Evolutionary conservation across 768 basidiomycete species (phyloP), one percentile per base, ranked within the genome.

Genomic region (Boletales sp.): DNA sequence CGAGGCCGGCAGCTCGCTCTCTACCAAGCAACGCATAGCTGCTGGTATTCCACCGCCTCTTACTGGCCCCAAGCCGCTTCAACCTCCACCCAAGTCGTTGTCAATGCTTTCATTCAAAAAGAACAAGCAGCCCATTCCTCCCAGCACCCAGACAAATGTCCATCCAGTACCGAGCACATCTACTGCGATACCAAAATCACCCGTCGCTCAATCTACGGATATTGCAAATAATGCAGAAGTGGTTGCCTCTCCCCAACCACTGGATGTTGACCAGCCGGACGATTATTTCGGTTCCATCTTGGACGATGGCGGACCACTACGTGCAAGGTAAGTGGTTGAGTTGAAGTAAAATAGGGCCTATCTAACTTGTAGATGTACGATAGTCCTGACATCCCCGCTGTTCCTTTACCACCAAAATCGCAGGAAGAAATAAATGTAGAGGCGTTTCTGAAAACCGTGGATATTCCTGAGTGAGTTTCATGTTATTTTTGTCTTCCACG

Each of bases 11-110:
- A 73, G 70, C 50, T 70, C 72, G 10, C 70, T 82, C 28, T 68
- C 73, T 33, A 82, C 79, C 2, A 82, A 82, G 57, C 74, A 79
- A 45, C 72, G 78, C 7, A 58, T 82, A 6, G 68, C 71, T 21
- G 70, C 72, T 38, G 69, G 67, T 10, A 74, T 76, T 13, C 60
- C 73, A 19, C 67, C 61, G 9, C 72, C 69, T 18, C 55, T 40
- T 19, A 43, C 62, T 12, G 55, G 54, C 3, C 73, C 78, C 0
- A 80, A 71, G 55, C 63, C 66, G 1, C 62, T 67, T 42, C 56
- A 49, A 37, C 41, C 30, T 12, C 31, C 33, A 21, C 55, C 57
- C n/a, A 59, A 58, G 46, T 45, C 62, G 10, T 46, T 71, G 38
- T 55, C 61, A 41, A 46, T 60, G n/a, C 63, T 78, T 10, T 72